These are phyloP conservation scores for Heliocybe sulcata DNA, from an alignment of 1,284 basidiomycete genomes.

Conservation along the genomic window DNA sequence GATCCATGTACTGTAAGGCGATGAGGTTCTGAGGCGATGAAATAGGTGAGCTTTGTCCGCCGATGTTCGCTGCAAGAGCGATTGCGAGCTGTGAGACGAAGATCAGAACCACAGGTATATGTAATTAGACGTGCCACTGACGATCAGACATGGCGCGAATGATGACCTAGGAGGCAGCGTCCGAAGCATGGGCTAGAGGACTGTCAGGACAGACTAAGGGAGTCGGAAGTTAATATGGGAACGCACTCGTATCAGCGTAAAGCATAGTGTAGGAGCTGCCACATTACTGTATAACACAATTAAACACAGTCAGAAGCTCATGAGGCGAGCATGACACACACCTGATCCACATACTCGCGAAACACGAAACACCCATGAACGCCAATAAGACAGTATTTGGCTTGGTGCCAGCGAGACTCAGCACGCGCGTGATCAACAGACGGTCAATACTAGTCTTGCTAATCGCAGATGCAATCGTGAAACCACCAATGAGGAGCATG, in stretches of 20 bases:
- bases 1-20: constrained; percentile 84
- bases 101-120: neutral
- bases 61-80: constrained; percentile 95
- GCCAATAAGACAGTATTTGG: constrained; percentile 87
- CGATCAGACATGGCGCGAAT: constrained; percentile 89
- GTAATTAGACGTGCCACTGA: constrained; percentile 31
- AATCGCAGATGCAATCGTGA: constrained; percentile 95
- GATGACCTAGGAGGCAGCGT: constrained; percentile 84
- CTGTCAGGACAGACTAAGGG: neutral
- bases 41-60: constrained; percentile 92
- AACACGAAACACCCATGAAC: constrained; percentile 96
- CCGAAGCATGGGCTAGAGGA: constrained; percentile 79
- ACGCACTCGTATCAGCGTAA: constrained; percentile 86
- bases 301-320: neutral
- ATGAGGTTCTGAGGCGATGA: constrained; percentile 98
- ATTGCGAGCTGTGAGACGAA: constrained; percentile 70
- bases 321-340: constrained; percentile 23
- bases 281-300: constrained; percentile 64
- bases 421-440: constrained; percentile 86
- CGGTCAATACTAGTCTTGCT: constrained; percentile 98
- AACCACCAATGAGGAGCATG: constrained; percentile 96
- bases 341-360: constrained; percentile 99
- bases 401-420: constrained; percentile 84
- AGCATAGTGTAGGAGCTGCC: constrained; percentile 95
- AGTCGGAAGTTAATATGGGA: neutral